Conservation (phyloP, 2,329 filamentous ascomycete species). For the Davidsoniella virescens region DNA sequence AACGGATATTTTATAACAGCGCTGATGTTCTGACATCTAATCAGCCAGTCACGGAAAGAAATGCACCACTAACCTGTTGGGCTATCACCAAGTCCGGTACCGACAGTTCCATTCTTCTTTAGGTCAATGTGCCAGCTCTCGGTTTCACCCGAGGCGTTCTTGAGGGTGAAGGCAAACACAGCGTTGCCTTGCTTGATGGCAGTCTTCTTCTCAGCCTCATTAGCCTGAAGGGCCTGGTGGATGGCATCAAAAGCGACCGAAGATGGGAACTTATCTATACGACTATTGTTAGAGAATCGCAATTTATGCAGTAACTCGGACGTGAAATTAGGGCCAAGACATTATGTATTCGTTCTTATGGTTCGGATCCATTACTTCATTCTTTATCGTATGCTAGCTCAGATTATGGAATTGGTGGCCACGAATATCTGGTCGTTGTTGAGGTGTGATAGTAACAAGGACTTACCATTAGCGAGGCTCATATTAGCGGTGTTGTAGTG, state of each 20-base stretch:
- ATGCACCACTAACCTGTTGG: slow-evolving; percentile 48
- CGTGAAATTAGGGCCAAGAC: too few relatives aligned
- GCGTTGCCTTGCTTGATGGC: slow-evolving; percentile 80
- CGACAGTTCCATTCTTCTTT: slow-evolving; percentile 73
- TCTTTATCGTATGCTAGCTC: background rate
- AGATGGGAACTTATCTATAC: slow-evolving; percentile 64
- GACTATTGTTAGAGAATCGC: background rate
- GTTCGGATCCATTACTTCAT: too few relatives aligned
- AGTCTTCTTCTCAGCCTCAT: slow-evolving; percentile 61
- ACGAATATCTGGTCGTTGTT: too few relatives aligned
- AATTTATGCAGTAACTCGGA: too few relatives aligned
- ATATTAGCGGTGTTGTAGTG: background rate
- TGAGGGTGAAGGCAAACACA: slow-evolving; percentile 81
- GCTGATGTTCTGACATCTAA: too few relatives aligned
- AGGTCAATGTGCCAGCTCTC: slow-evolving; percentile 92
- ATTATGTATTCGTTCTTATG: too few relatives aligned
- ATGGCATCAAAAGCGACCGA: slow-evolving; percentile 87
- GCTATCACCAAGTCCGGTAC: slow-evolving; percentile 63
- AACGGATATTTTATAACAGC: background rate
- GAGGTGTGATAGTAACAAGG: background rate
- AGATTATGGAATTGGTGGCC: background rate
- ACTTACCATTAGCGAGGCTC: slow-evolving; percentile 10
- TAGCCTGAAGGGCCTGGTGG: slow-evolving; percentile 49
- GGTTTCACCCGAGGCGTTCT: slow-evolving; percentile 66
- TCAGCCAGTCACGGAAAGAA: too few relatives aligned